phyloP scores from a whole-genome alignment of 139 green algal genomes.

The Picochlorum sp. region DNA sequence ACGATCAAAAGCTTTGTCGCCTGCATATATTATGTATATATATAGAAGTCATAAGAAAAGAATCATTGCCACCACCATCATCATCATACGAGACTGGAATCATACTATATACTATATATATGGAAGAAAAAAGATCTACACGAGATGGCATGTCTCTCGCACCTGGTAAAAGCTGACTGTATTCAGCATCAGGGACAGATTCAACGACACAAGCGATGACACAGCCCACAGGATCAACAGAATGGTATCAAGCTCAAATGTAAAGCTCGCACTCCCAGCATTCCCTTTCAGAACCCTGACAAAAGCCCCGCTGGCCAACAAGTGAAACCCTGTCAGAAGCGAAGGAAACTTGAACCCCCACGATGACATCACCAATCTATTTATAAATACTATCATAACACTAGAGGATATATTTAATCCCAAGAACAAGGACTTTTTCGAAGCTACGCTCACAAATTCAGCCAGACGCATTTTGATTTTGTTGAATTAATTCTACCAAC shows the following conservation, averaged over 20 bases:
- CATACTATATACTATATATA: background rate
- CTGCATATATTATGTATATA: background rate
- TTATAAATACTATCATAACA: slow-evolving; percentile 1
- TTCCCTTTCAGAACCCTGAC: background rate
- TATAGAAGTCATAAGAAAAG: no score
- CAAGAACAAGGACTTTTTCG: background rate
- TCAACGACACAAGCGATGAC: slow-evolving; percentile 1
- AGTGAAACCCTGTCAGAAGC: background rate
- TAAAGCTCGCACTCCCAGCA: background rate
- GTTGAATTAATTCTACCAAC: no score
- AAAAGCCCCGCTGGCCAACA: background rate
- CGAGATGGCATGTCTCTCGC: background rate
- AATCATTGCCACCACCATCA: no score
- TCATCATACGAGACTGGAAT: no score
- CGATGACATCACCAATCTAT: background rate
- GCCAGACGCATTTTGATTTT: no score
- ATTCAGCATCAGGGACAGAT: slow-evolving; percentile 3
- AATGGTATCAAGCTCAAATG: background rate
- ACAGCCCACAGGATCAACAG: background rate
- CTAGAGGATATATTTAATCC: background rate
- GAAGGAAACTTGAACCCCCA: background rate
- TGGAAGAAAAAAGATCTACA: no score
- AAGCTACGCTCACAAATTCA: no score
- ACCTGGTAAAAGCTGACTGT: slow-evolving; percentile 5
- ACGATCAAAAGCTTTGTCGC: slow-evolving; percentile 89